Conservation (phyloP, 2,329 filamentous ascomycete species). For the Didymella arachidicola region DNA sequence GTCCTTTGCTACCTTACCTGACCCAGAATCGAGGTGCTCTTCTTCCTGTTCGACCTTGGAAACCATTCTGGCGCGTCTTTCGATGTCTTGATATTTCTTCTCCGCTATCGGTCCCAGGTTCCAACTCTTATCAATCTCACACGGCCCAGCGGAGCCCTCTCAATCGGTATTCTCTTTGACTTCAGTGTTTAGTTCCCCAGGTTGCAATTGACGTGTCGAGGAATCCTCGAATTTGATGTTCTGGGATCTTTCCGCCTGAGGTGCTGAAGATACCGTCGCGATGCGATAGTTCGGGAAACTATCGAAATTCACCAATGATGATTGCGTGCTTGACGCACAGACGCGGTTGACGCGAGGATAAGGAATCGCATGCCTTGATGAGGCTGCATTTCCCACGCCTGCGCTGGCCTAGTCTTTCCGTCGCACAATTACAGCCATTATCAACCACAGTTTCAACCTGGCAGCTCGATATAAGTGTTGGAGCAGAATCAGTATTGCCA, state of each 20-base stretch:
- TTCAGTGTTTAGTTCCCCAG: not conserved
- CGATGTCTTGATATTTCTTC: not conserved
- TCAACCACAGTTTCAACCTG: not conserved
- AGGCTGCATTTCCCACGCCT: conserved; percentile 9
- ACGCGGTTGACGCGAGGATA: conserved; percentile 19
- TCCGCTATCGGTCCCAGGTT: conserved; percentile 9
- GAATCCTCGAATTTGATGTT: not conserved
- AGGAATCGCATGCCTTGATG: conserved; percentile 11
- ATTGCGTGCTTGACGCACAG: conserved; percentile 22
- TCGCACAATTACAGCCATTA: not conserved
- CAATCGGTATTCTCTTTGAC: not conserved
- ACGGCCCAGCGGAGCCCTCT: conserved; percentile 1
- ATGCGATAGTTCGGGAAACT: conserved; percentile 14
- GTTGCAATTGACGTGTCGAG: not conserved
- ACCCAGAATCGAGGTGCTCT: conserved; percentile 44
- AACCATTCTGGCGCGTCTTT: conserved; percentile 15
- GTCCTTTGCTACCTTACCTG: conserved; percentile 74
- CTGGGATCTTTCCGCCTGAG: not conserved
- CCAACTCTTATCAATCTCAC: conserved; percentile 11
- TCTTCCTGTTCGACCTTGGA: conserved; percentile 51
- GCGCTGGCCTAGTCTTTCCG: not conserved
- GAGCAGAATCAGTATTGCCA: not conserved
- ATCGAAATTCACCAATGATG: conserved; percentile 17
- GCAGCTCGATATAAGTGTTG: not conserved
- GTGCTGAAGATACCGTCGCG: conserved; percentile 9